A percentile compares a stretch with the other conserved stretches of the same genome.
phyloP scores from a whole-genome alignment of 352 stramenopile genomes.

The Phytophthora pluvialis region DNA sequence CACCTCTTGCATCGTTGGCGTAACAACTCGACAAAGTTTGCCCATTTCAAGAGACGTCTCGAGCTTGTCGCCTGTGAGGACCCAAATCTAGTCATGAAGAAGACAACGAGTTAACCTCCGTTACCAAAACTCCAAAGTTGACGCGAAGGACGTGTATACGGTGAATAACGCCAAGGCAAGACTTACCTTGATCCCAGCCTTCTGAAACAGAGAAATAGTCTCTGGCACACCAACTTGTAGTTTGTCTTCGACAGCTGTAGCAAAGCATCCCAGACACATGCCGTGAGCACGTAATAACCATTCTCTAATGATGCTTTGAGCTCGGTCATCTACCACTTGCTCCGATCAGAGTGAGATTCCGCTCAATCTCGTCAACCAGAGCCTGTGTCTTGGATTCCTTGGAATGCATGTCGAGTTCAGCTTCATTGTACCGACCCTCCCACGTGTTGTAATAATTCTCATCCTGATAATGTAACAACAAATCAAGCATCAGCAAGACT shows the following conservation, averaged over 20 bases:
- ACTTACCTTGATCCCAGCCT: slow-evolving; percentile 95
- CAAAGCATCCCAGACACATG: neutral
- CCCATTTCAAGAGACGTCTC: slow-evolving; percentile 99
- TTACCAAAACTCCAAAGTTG: no score
- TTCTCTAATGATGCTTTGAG: neutral
- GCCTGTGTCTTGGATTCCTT: slow-evolving; percentile 68
- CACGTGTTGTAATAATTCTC: slow-evolving; percentile 74
- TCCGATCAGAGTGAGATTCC: slow-evolving; percentile 83
- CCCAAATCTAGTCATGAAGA: slow-evolving; percentile 77
- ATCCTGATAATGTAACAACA: slow-evolving; percentile 37
- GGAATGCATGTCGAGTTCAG: slow-evolving; percentile 71
- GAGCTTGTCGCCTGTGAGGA: slow-evolving; percentile 97
- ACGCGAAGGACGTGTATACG: no score
- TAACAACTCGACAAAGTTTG: slow-evolving; percentile 89
- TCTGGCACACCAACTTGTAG: slow-evolving; percentile 96
- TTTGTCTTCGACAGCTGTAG: slow-evolving; percentile 96
- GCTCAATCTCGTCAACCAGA: slow-evolving; percentile 84
- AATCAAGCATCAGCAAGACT: no score
- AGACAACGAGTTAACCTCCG: neutral
- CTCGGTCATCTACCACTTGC: slow-evolving; percentile 66
- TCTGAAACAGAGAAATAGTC: slow-evolving; percentile 91
- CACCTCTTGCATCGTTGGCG: slow-evolving; percentile 81
- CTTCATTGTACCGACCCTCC: slow-evolving; percentile 69
- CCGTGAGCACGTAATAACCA: neutral
- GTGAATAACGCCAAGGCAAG: no score